These are phyloP conservation scores for Vitrella brassicaformis DNA, from an alignment of 73 alveolate genomes.

Conservation along the genomic window DNA sequence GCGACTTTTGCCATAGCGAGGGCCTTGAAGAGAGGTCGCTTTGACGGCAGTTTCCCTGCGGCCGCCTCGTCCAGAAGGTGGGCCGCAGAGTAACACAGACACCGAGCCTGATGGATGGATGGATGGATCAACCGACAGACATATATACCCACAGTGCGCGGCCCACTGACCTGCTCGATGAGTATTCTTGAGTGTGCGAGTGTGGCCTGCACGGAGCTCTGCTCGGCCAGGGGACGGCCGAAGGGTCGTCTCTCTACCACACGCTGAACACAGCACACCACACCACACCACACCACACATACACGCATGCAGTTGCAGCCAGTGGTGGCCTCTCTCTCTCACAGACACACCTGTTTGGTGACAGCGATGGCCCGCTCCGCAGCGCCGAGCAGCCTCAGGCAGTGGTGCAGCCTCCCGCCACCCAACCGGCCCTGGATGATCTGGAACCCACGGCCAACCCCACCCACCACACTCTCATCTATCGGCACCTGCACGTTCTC, in stretches of 20 bases:
- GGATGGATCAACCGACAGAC: neutral
- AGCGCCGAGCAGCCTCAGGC: constrained; percentile 40
- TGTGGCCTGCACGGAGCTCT: neutral
- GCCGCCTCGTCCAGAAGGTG: neutral
- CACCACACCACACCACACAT: neutral
- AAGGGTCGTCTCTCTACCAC: neutral
- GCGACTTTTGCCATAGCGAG: neutral
- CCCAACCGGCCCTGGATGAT: constrained; percentile 47
- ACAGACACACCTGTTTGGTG: neutral
- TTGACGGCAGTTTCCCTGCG: neutral
- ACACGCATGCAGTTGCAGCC: neutral
- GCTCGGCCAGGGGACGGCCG: neutral
- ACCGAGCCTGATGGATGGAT: too few species aligned
- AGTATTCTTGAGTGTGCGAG: neutral
- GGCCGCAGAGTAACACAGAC: neutral
- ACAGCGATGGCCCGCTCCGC: constrained; percentile 21
- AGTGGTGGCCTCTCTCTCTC: neutral
- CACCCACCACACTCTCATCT: constrained; percentile 10
- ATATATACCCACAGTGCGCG: neutral
- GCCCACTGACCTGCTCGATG: too few species aligned
- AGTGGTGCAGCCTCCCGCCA: constrained; percentile 48
- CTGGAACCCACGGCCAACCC: constrained; percentile 46
- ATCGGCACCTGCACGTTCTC: constrained; percentile 23
- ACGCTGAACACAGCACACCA: neutral
- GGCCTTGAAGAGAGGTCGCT: neutral